Evolutionary conservation across 228 moss, liverwort and hornwort genomes (phyloP).

Genomic region (Sphagnum magellanicum): DNA sequence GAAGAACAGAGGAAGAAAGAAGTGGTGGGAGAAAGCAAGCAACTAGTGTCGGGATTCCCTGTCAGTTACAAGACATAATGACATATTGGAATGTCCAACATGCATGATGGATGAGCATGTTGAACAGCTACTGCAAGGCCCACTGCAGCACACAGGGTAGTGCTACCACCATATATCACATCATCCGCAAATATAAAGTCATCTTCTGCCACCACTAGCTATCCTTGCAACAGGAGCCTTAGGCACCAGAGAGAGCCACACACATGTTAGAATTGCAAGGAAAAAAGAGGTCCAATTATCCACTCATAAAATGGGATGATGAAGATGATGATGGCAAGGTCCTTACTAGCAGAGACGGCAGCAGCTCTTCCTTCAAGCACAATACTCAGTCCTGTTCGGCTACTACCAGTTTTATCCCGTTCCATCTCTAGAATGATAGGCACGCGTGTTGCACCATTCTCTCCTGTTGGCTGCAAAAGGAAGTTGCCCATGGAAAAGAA

Average conservation of each 20-base stretch:
- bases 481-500: not conserved
- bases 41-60: not conserved
- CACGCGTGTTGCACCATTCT: constrained; percentile 94
- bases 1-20: not conserved
- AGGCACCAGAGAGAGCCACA: not conserved
- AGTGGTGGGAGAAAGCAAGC: too few species aligned
- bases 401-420: constrained; percentile 33
- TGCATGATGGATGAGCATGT: not conserved
- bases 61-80: not conserved
- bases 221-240: not conserved
- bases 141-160: not conserved
- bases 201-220: not conserved
- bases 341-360: constrained; percentile 85
- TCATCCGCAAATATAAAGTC: not conserved
- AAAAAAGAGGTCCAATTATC: too few species aligned
- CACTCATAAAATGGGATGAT: not conserved
- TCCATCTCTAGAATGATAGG: constrained; percentile 85
- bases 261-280: not conserved
- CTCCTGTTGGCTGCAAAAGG: constrained; percentile 76
- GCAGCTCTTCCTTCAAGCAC: constrained; percentile 71
- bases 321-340: not conserved
- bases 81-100: not conserved
- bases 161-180: not conserved
- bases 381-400: constrained; percentile 58
- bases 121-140: not conserved